These are phyloP conservation scores for Globisporangium middletonii DNA, from an alignment of 352 stramenopile genomes.

Conservation along the genomic window DNA sequence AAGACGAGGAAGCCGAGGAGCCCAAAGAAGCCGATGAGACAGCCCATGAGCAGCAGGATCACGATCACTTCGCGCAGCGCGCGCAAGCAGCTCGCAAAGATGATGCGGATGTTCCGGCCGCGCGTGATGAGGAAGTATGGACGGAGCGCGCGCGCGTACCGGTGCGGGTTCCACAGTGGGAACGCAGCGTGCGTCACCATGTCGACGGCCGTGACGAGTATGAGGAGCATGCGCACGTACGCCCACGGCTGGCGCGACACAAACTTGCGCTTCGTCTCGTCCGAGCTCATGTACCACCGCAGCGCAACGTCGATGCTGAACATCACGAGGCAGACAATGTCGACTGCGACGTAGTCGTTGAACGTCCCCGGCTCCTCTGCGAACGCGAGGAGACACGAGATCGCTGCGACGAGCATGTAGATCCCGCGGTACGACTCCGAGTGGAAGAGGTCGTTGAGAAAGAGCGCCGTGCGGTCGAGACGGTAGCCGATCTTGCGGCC, in stretches of 20 bases:
- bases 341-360: slow-evolving; percentile 54
- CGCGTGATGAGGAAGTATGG: slow-evolving; percentile 80
- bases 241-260: slow-evolving; percentile 71
- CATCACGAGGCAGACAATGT: slow-evolving; percentile 56
- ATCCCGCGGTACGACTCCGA: slow-evolving; percentile 59
- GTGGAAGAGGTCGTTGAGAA: slow-evolving; percentile 72
- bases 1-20: slow-evolving; percentile 74
- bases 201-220: slow-evolving; percentile 51
- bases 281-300: slow-evolving; percentile 81
- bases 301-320: slow-evolving; percentile 64
- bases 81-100: slow-evolving; percentile 77
- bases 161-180: slow-evolving; percentile 47
- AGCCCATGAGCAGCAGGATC: slow-evolving; percentile 62
- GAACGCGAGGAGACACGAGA: slow-evolving; percentile 66
- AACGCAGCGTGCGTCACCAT: slow-evolving; percentile 40
- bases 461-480: slow-evolving; percentile 57
- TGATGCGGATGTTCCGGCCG: slow-evolving; percentile 77
- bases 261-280: slow-evolving; percentile 73
- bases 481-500: slow-evolving; percentile 81
- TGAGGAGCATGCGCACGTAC: slow-evolving; percentile 50
- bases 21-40: slow-evolving; percentile 76
- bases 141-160: slow-evolving; percentile 56
- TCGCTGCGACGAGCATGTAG: slow-evolving; percentile 62
- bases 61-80: slow-evolving; percentile 67
- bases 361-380: slow-evolving; percentile 47